Evolutionary conservation across 139 green algal species (phyloP).

Genomic region (Pleodorina starrii): DNA sequence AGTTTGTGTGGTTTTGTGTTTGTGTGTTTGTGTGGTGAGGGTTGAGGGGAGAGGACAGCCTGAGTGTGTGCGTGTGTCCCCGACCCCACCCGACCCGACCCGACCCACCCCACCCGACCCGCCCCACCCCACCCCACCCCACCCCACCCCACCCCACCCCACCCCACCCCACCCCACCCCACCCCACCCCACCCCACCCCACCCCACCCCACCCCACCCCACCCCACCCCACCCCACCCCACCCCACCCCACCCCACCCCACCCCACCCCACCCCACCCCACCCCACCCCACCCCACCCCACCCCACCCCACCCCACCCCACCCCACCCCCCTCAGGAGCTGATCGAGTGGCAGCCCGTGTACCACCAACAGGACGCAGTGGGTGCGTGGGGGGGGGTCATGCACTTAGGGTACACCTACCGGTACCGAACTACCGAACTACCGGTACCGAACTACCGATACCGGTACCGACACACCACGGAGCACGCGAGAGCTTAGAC

Average conservation of each 20-base stretch:
- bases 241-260: not conserved
- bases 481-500: too few species aligned
- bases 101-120: not conserved
- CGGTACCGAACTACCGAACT: too few species aligned
- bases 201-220: not conserved
- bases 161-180: not conserved
- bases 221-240: not conserved
- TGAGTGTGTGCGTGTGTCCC: too few species aligned
- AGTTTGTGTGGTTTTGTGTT: too few species aligned
- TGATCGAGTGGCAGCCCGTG: constrained; percentile 97
- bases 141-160: not conserved
- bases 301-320: constrained; percentile 4
- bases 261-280: not conserved
- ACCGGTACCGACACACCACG: too few species aligned
- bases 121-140: not conserved
- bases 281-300: not conserved
- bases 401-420: too few species aligned
- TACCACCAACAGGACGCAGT: constrained; percentile 83
- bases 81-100: not conserved
- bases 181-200: not conserved
- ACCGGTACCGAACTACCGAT: too few species aligned
- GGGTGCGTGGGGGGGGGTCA: constrained; percentile 20
- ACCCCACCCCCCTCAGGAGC: constrained; percentile 69
- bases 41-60: too few species aligned
- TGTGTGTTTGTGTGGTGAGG: too few species aligned